Percentiles rank a stretch among this genome's conserved stretches.
Evolutionary conservation across 2,329 filamentous ascomycete species (phyloP).

Genomic region (Talaromyces sp.): DNA sequence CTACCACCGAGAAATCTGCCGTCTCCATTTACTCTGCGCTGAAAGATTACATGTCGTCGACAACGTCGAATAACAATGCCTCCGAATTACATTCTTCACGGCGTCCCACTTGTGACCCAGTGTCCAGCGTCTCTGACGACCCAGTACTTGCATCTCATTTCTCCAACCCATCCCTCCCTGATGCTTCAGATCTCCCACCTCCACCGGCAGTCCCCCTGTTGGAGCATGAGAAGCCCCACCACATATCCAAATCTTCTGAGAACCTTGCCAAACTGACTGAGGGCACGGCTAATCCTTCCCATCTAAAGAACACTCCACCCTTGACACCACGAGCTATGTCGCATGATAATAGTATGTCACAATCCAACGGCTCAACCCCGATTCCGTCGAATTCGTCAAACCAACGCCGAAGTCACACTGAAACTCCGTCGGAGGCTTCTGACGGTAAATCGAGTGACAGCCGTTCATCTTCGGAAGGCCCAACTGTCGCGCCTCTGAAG

Average conservation of each 20-base stretch:
- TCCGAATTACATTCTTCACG: conserved; percentile 34
- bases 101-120: conserved; percentile 51
- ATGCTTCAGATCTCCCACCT: conserved; percentile 46
- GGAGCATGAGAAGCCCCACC: conserved; percentile 40
- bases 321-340: conserved; percentile 87
- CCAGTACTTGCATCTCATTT: conserved; percentile 65
- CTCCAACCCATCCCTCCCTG: conserved; percentile 61
- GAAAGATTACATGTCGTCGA: conserved; percentile 43
- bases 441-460: conserved; percentile 36
- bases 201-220: conserved; percentile 51
- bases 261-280: conserved; percentile 71
- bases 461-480: conserved; percentile 43
- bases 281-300: conserved; percentile 57
- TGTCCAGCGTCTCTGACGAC: conserved; percentile 62
- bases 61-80: conserved; percentile 32
- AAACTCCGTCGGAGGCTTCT: conserved; percentile 28
- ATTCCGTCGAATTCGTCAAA: conserved; percentile 22
- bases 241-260: conserved; percentile 42
- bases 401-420: conserved; percentile 27
- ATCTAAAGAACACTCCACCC: conserved; percentile 83
- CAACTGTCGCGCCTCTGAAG: conserved; percentile 67
- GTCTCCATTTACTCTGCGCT: conserved; percentile 43
- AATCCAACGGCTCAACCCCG: conserved; percentile 26
- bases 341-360: conserved; percentile 48
- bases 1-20: conserved; percentile 35